Base-by-base conservation (phyloP, 2,329 filamentous ascomycete species). In the Hypoxylon sp. region DNA sequence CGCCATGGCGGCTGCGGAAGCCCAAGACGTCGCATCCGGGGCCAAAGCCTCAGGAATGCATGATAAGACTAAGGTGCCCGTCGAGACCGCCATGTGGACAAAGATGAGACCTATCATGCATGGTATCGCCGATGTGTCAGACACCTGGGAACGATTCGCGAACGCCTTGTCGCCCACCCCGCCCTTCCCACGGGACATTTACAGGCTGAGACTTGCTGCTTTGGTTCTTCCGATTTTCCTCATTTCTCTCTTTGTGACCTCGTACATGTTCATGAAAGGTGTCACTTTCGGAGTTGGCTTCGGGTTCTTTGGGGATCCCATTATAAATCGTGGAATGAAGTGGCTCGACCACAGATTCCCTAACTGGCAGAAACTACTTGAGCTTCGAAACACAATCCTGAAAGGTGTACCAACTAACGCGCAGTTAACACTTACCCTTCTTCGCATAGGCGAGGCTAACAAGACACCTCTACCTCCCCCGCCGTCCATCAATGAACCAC, bases 401-500 rank as follows among this genome's bases (percentile, higher is more conserved):
- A 93, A 92, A 75, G 92, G 93, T 2, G 90, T 96, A 0, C 93
- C 93, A 0, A 97, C 93, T 1, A 96, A 97, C 76, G 92, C 93
- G 2, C 93, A 97, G 75, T 87, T 97, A 17, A 90, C 93, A 0
- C 82, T 97, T 29, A 97, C 93, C 0, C 85, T 97, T 1, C 87
- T 97, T 10, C 91, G 93, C 4, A 89, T 95, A 31, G 93, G 93
- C 44, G 93, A 97, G 79, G 88, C 88, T 10, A 94, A 94, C 80
- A 92, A 92, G 71, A 90, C 92, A 0, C 93, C 93, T 0, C 80
- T 97, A 0, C 92, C 93, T 0, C 89, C 87, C 0, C 85, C 86
- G 0, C 84, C 84, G 0, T 70, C 74, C 0, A 77, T 79, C 2
- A 74, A 76, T 19, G 73, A 75, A 0, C 77, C 80, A 0, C 82